Evolutionary conservation across 2,329 filamentous ascomycete species (phyloP), one percentile per base, ranked within the genome.

Genomic region (Ceratocystiopsis brevicomis): DNA sequence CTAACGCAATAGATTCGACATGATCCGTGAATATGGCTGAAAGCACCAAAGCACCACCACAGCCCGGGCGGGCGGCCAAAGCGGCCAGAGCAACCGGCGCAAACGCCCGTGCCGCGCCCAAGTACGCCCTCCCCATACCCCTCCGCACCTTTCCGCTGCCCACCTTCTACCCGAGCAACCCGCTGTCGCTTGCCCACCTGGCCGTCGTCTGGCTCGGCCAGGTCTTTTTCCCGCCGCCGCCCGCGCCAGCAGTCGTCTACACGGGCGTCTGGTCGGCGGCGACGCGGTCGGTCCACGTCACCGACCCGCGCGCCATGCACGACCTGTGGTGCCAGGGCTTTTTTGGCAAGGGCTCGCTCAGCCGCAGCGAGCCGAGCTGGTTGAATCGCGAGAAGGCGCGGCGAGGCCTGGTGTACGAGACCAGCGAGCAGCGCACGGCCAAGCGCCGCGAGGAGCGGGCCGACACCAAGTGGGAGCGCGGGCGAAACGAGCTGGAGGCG

Each of bases 261-360:
- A 64, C 71, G 40, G 88, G 80, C 41, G 72, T 80, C 50, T 95
- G 88, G 68, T 88, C 85, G n/a, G 61, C 73, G 2, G 73, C 79
- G 45, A 92, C 85, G 4, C 75, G 78, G 30, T 90, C 86, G 0
- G 72, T 98, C 15, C 84, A 94, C 56, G 69, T 98, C 45, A 84
- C 76, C 16, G 80, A 95, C 57, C 66, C 76, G 21, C 67, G 69
- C 44, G 78, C 84, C 4, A 78, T 92, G 48, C 71, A 81, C 44
- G 84, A 79, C 1, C 61, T 98, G 19, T 98, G 92, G 90, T 83
- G 94, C 60, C 84, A 92, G 63, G 90, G 90, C 6, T 98, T 98
- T 61, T 98, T 88, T 60, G 92, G 92, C 40, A 95, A 95, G 60
- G 90, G 90, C 38, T 88, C 68, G 52, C 65, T 96, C 46, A 95